These are phyloP conservation scores for Xanthoconium purpureum DNA, from an alignment of 768 basidiomycete species.

Conservation along the genomic window DNA sequence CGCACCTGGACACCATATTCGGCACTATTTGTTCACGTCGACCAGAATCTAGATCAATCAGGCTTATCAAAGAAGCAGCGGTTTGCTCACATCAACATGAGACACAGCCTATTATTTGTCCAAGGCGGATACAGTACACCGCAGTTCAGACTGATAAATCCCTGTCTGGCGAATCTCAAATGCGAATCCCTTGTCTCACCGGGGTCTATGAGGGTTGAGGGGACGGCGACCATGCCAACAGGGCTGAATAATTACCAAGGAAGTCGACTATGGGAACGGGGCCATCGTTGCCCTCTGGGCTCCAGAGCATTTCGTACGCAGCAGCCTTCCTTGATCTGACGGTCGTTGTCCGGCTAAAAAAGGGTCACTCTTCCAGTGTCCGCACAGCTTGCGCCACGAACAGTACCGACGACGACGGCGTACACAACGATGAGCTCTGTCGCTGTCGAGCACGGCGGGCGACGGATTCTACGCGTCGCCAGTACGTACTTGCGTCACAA, in stretches of 20 bases:
- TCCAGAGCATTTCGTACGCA: background rate
- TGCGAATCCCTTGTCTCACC: constrained; percentile 18
- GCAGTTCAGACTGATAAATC: constrained; percentile 6
- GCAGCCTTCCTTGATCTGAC: background rate
- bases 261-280: background rate
- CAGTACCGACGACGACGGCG: background rate
- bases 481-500: background rate
- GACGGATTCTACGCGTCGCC: background rate
- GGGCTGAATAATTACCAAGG: constrained; percentile 13
- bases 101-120: constrained; percentile 11
- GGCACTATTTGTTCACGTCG: background rate
- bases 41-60: background rate
- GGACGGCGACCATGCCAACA: constrained; percentile 20
- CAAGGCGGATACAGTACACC: background rate
- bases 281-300: background rate
- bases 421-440: background rate
- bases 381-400: background rate
- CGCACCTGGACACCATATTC: background rate
- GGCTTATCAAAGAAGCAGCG: constrained; percentile 7
- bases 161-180: constrained; percentile 12
- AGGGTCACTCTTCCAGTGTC: background rate
- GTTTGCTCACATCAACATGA: constrained; percentile 1
- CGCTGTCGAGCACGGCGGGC: background rate
- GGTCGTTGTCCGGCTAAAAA: constrained; percentile 9
- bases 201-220: constrained; percentile 16